phyloP scores from a whole-genome alignment of 345 rosid genomes.

The Heritiera littoralis region DNA sequence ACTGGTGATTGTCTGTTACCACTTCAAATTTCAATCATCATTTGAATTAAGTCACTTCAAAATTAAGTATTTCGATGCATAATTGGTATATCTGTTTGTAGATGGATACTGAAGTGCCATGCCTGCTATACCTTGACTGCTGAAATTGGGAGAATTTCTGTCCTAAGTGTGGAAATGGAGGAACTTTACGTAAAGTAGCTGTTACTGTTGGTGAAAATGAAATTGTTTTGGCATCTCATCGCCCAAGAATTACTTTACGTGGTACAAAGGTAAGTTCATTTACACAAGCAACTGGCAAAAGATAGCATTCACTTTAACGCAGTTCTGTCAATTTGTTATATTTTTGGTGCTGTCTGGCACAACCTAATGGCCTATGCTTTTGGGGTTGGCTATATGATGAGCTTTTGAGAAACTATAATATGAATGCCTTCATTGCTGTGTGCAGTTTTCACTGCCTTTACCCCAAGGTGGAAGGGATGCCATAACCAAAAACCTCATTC shows the following conservation, averaged over 20 bases:
- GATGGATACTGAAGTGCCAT: constrained; percentile 94
- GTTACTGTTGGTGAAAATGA: constrained; percentile 85
- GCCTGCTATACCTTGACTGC: constrained; percentile 90
- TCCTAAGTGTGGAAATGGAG: constrained; percentile 95
- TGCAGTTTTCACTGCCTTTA: constrained; percentile 80
- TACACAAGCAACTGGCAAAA: neutral
- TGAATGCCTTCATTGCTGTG: constrained; percentile 6
- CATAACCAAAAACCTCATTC: constrained; percentile 65
- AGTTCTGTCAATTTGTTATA: neutral
- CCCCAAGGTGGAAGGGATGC: constrained; percentile 96
- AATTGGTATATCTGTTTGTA: constrained; percentile 29
- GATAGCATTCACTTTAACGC: neutral
- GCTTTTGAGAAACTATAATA: neutral
- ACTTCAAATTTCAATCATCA: neutral
- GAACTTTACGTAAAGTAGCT: constrained; percentile 81
- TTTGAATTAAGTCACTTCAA: neutral
- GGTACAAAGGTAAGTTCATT: constrained; percentile 77
- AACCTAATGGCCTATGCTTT: too few relatives aligned
- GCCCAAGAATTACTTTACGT: constrained; percentile 65
- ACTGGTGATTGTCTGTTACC: constrained; percentile 2
- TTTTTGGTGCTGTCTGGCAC: neutral
- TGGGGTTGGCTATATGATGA: neutral
- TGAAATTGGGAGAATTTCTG: constrained; percentile 80
- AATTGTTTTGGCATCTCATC: constrained; percentile 55
- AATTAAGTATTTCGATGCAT: neutral